Evolutionary conservation across 345 rosid genomes (phyloP), one percentile per base, ranked within the genome.

Genomic region (Odontarrhena argentea): DNA sequence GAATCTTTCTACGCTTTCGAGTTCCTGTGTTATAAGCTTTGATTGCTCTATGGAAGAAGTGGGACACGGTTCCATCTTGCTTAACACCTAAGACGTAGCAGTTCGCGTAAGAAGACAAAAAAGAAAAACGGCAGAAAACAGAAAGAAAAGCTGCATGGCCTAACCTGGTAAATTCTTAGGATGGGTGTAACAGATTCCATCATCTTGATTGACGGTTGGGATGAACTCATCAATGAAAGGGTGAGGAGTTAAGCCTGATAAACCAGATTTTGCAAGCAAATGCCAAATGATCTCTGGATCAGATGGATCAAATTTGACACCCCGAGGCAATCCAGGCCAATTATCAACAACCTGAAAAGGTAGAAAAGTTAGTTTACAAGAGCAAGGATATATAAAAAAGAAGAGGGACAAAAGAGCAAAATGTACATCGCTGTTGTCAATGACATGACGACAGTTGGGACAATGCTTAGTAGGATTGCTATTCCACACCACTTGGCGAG

Each of bases 141-240:
- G 69, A 63, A 45, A 52, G 41, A 41, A 43, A 53, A 56, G 22
- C 32, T 24, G 61, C 37, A 44, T 50, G 24, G 35, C 67, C 64
- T 55, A 11, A 90, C 99, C 97, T 69, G 99, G 99, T 66, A 94
- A 78, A 61, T 91, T 84, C 79, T 79, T 81, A 70, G 99, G 99
- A 84, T 94, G 99, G 1, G 99, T 84, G 75, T 94, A 91, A 66
- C 99, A 94, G 78, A 94, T 94, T 41, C 99, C 97, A 76, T 84
- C 96, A 69, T 88, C 95, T 65, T 88, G 81, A 37, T 82, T 63
- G 25, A 94, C 86, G 41, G 89, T 91, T 13, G 85, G 95, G 49
- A 94, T 81, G 77, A 94, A 94, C 77, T 91, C 97, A 7, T 83
- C 68, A 7, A 86, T 87, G 68, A 88, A 94, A 0, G 96, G 95